Evolutionary conservation across 1,284 basidiomycete genomes (phyloP).

Genomic region (Stygiomarasmius scandens): DNA sequence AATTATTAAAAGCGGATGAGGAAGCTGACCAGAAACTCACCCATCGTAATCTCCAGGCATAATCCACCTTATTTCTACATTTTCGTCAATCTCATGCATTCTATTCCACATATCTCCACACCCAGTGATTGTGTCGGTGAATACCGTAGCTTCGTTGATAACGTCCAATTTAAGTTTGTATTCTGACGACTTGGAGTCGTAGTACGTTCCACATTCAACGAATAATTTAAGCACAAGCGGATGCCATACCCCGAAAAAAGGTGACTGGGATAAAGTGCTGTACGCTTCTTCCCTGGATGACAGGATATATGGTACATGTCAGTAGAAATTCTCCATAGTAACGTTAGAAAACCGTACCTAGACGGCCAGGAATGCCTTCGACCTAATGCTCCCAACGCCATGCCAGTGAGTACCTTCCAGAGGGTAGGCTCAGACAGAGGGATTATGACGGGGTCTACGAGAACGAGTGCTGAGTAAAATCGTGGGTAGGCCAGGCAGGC

Average conservation of each 20-base stretch:
- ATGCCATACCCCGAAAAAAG: conserved; percentile 81
- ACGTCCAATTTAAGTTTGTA: conserved; percentile 58
- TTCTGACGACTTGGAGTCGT: conserved; percentile 36
- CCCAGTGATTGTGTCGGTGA: conserved; percentile 43
- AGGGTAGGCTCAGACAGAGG: conserved; percentile 28
- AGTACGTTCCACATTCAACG: conserved; percentile 63
- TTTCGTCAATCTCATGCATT: conserved; percentile 48
- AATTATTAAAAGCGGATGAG: not conserved
- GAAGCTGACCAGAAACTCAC: conserved; percentile 3
- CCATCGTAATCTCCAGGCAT: conserved; percentile 44
- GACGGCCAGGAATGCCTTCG: conserved; percentile 67
- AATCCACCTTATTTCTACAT: conserved; percentile 57
- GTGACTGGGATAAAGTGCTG: conserved; percentile 50
- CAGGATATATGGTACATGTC: not conserved
- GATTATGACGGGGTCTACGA: conserved; percentile 81
- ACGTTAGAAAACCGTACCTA: conserved; percentile 24
- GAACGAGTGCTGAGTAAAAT: conserved; percentile 73
- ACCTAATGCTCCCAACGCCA: conserved; percentile 53
- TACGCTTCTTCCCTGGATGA: conserved; percentile 56
- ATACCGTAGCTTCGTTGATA: conserved; percentile 60
- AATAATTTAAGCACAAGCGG: conserved; percentile 68
- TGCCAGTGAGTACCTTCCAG: conserved; percentile 14
- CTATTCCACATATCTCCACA: conserved; percentile 46
- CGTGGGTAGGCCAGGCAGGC: conserved; percentile 65
- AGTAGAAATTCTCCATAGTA: not conserved